Base-by-base conservation (phyloP, 2,329 filamentous ascomycete species). In the Neofusicoccum sp. region DNA sequence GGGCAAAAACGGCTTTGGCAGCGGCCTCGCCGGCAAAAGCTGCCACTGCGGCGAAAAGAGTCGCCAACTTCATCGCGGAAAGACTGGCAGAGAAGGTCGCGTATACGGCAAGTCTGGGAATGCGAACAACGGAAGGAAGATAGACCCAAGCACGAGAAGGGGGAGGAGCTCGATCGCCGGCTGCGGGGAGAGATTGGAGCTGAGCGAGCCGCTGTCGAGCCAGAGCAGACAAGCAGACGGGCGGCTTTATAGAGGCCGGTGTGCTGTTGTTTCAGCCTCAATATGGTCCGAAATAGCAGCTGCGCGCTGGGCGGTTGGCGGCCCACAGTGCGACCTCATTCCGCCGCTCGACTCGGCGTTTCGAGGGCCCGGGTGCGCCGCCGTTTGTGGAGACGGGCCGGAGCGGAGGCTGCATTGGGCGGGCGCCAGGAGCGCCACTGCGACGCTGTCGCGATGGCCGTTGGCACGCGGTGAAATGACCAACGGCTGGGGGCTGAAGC, bases 1-100 rank as follows among this genome's bases (percentile, higher is more conserved):
- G 58, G 34, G 58, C 58, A 16, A 60, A 53, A 6, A 60, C 58
- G 26, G 58, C 45, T 34, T 60, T 60, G 16, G 38, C 58, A 26
- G 47, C 30, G 28, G 44, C 58, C 20, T 48, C 26, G 16, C 41
- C 47, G 14, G 44, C 36, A 24, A 60, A 20, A 40, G 58, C 58
- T 36, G 58, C 48, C n/a, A 54, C n/a, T 45, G 38, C 8, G 36
- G 58, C 47, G n/a, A 60, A 48, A 31, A 41, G 12, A 12, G 20
- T 20, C 24, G 43, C 44, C 4, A 59, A 34, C 57, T 41, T 59
- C 57, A 59, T 59, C n/a, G 3, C 36, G 30, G n/a, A 6, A 12
- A 16, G 5, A 14, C 26, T 36, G 9, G 31, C 44, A 33, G 44
- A 47, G n/a, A 11, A 47, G 24, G n/a, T n/a, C 20, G 41, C 41